Conservation (phyloP, 106 monocot genomes). For the Triglochin maritima region DNA sequence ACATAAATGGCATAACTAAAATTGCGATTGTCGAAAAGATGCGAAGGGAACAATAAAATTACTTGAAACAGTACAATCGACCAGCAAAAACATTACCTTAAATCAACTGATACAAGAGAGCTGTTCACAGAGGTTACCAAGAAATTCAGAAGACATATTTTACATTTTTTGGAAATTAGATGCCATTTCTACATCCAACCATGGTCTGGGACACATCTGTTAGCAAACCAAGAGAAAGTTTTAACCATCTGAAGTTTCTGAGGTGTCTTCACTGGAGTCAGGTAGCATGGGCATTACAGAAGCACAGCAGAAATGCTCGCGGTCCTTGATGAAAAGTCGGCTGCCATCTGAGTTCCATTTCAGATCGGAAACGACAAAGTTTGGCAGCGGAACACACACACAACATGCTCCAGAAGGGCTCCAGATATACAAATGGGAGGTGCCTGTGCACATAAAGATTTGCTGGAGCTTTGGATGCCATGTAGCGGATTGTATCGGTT, state of each 20-base stretch:
- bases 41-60: too few relatives aligned
- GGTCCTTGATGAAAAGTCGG: constrained; percentile 79
- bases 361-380: constrained; percentile 48
- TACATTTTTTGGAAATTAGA: too few relatives aligned
- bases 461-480: constrained; percentile 72
- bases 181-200: too few relatives aligned
- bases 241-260: constrained; percentile 22
- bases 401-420: constrained; percentile 65
- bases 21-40: too few relatives aligned
- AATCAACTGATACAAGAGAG: too few relatives aligned
- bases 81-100: too few relatives aligned
- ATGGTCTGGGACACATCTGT: too few relatives aligned
- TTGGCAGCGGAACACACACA: constrained; percentile 54
- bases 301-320: constrained; percentile 79
- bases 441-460: constrained; percentile 74
- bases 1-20: too few relatives aligned
- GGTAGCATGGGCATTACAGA: constrained; percentile 28
- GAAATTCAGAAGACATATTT: too few relatives aligned
- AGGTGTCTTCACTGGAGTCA: constrained; percentile 27
- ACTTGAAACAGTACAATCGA: too few relatives aligned
- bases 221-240: neutral
- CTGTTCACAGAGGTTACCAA: too few relatives aligned
- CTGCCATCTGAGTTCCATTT: constrained; percentile 85
- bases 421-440: constrained; percentile 80
- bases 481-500: constrained; percentile 67